These are phyloP conservation scores for Schwanniomyces polymorphus DNA, from an alignment of 805 yeast species.

Conservation along the genomic window DNA sequence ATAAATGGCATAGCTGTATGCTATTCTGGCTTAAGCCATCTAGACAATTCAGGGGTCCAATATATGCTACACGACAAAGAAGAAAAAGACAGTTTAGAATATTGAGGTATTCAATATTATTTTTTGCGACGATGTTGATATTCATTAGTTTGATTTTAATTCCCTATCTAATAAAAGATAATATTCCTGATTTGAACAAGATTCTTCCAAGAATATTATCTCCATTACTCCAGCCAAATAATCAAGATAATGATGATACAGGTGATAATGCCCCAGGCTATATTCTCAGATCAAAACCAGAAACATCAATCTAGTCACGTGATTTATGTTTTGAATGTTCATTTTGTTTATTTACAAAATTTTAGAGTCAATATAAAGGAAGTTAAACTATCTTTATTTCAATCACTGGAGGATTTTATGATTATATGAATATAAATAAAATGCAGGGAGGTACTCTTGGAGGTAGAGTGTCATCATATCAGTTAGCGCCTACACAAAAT, in stretches of 20 bases:
- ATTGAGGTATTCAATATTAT: conserved; percentile 47
- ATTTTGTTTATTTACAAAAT: not conserved
- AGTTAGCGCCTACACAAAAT: conserved; percentile 4
- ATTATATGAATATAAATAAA: conserved; percentile 6
- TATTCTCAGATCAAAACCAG: conserved; percentile 37
- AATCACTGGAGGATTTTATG: not conserved
- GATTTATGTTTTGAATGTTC: not conserved
- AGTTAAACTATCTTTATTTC: not conserved
- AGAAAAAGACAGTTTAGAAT: conserved; percentile 28
- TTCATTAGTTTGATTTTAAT: conserved; percentile 42
- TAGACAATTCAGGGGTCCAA: conserved; percentile 31
- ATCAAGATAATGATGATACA: conserved; percentile 66
- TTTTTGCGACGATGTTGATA: conserved; percentile 37
- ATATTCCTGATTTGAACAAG: conserved; percentile 12
- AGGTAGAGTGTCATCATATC: conserved; percentile 6
- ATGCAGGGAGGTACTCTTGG: conserved; percentile 6
- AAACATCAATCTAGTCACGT: conserved; percentile 4
- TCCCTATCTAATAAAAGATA: conserved; percentile 44
- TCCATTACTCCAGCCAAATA: conserved; percentile 54
- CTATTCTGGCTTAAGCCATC: conserved; percentile 50
- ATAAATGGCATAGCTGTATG: conserved; percentile 49
- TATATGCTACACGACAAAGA: conserved; percentile 40
- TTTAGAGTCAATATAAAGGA: not conserved
- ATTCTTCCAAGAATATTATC: conserved; percentile 12
- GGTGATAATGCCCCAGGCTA: conserved; percentile 53